These are phyloP conservation scores for Boletus huronensis DNA, from an alignment of 768 basidiomycete species.

Conservation along the genomic window DNA sequence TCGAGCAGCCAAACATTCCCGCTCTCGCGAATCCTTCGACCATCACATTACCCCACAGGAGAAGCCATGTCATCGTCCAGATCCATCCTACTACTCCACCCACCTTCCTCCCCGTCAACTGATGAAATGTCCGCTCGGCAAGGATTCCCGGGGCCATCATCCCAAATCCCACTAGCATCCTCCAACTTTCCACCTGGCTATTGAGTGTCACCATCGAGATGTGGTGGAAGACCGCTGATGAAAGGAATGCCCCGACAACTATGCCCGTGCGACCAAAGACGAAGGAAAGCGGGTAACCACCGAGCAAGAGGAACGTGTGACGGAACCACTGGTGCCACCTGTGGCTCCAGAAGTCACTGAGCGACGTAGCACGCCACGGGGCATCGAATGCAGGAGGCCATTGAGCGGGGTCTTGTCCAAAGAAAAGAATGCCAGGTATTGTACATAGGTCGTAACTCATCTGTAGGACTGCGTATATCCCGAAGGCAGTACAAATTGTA, in stretches of 20 bases:
- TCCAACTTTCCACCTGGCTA: slow-evolving; percentile 39
- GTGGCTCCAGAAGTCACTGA: slow-evolving; percentile 36
- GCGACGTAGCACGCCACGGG: slow-evolving; percentile 36
- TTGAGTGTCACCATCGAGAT: slow-evolving; percentile 49
- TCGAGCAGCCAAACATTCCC: slow-evolving; percentile 9
- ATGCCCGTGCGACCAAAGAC: slow-evolving; percentile 47
- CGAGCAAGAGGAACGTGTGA: slow-evolving; percentile 29
- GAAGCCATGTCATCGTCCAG: slow-evolving; percentile 34
- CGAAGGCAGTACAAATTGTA: slow-evolving; percentile 40
- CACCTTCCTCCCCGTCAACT: slow-evolving; percentile 25
- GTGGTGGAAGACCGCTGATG: slow-evolving; percentile 55
- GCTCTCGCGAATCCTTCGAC: slow-evolving; percentile 21
- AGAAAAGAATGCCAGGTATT: slow-evolving; percentile 24
- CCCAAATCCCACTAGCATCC: slow-evolving; percentile 48
- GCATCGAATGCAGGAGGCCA: slow-evolving; percentile 35
- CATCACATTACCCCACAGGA: slow-evolving; percentile 22
- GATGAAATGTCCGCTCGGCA: slow-evolving; percentile 36
- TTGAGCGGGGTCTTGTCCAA: slow-evolving; percentile 26
- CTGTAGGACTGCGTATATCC: slow-evolving; percentile 45
- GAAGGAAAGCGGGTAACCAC: slow-evolving; percentile 27
- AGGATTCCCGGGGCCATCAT: slow-evolving; percentile 51
- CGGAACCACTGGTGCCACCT: slow-evolving; percentile 40
- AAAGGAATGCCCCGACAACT: slow-evolving; percentile 21
- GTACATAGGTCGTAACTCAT: slow-evolving; percentile 25
- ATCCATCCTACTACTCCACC: slow-evolving; percentile 31